phyloP scores from a whole-genome alignment of 805 yeast genomes.

The Zygosaccharomyces lentus region DNA sequence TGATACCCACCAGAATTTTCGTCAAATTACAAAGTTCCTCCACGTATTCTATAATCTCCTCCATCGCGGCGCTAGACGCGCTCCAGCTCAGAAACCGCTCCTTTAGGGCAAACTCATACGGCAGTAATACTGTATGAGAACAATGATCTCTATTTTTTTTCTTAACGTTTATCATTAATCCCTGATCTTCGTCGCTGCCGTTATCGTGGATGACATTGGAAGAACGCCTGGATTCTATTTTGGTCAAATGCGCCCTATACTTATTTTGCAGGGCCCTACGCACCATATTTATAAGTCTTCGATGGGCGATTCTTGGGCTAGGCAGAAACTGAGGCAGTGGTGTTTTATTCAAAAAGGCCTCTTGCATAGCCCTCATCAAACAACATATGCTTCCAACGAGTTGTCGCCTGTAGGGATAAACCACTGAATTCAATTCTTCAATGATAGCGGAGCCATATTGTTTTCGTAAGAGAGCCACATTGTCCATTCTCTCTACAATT shows the following conservation, averaged over 20 bases:
- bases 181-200: conserved; percentile 25
- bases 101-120: conserved; percentile 32
- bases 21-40: conserved; percentile 44
- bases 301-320: conserved; percentile 45
- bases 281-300: conserved; percentile 43
- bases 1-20: conserved; percentile 44
- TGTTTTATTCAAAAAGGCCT: conserved; percentile 41
- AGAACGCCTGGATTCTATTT: conserved; percentile 8
- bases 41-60: conserved; percentile 46
- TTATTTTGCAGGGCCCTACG: conserved; percentile 35
- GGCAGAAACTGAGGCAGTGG: conserved; percentile 51
- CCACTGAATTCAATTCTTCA: conserved; percentile 40
- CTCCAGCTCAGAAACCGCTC: conserved; percentile 48
- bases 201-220: conserved; percentile 15
- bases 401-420: conserved; percentile 44
- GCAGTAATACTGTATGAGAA: conserved; percentile 12
- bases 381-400: conserved; percentile 40
- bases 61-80: conserved; percentile 46
- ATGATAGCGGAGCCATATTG: conserved; percentile 45
- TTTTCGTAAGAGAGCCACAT: conserved; percentile 40
- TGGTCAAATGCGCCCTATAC: conserved; percentile 18
- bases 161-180: conserved; percentile 11
- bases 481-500: conserved; percentile 45
- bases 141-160: conserved; percentile 7
- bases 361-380: conserved; percentile 41